Conservation (phyloP, 768 basidiomycete genomes). For the Pholiota molesta region DNA sequence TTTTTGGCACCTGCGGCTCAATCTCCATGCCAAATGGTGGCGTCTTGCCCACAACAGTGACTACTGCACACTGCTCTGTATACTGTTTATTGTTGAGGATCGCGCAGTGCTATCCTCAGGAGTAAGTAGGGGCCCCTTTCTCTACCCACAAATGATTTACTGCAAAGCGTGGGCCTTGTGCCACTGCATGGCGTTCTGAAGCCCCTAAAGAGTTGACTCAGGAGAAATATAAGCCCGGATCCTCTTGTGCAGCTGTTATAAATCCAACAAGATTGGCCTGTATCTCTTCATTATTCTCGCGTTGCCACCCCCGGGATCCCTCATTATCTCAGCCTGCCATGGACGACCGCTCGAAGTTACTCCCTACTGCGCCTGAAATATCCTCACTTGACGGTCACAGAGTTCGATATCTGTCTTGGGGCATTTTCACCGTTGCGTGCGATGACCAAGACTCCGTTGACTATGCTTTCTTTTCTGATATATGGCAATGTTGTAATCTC, state of each 20-base stretch:
- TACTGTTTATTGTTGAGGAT: background rate
- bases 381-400: conserved; percentile 1
- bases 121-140: background rate
- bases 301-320: background rate
- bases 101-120: background rate
- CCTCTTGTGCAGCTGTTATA: background rate
- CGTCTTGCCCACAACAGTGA: background rate
- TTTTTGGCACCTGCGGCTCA: background rate
- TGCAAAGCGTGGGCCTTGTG: background rate
- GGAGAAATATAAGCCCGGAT: background rate
- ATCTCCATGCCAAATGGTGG: background rate
- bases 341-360: background rate
- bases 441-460: conserved; percentile 16
- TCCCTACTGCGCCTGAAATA: no score
- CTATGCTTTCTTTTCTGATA: conserved; percentile 1
- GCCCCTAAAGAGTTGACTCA: background rate
- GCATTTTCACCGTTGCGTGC: conserved; percentile 39
- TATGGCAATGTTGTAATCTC: background rate
- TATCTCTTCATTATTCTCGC: background rate
- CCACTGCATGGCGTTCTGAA: background rate
- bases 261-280: background rate
- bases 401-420: conserved; percentile 31
- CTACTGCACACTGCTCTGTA: background rate
- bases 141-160: no score
- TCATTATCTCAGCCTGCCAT: background rate